Evolutionary conservation across 371 early-diverging fungal species (phyloP).

Genomic region (Rhizopus microsporus): DNA sequence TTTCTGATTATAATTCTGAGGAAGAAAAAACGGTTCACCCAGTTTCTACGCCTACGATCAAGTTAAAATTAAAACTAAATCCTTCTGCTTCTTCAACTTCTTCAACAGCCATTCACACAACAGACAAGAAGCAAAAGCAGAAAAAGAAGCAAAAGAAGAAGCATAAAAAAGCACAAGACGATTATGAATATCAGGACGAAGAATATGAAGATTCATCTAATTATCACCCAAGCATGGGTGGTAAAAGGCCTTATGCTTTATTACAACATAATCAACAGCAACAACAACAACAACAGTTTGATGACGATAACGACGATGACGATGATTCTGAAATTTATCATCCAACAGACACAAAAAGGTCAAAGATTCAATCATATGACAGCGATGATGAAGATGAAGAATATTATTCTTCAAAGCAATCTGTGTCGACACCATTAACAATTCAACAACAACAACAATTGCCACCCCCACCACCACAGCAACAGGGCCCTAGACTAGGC

Average conservation of each 20-base stretch:
- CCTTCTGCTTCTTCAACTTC: constrained; percentile 21
- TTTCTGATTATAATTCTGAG: constrained; percentile 31
- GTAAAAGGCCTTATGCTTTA: constrained; percentile 27
- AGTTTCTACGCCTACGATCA: constrained; percentile 24
- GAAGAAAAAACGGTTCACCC: constrained; percentile 19
- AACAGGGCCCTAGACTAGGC: constrained; percentile 4
- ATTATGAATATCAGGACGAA: constrained; percentile 23
- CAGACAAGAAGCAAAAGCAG: constrained; percentile 35
- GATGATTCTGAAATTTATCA: constrained; percentile 16
- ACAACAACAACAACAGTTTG: neutral
- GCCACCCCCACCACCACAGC: neutral
- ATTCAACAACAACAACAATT: neutral
- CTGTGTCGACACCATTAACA: neutral
- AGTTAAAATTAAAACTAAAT: constrained; percentile 45
- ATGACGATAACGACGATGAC: constrained; percentile 7
- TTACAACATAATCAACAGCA: constrained; percentile 13
- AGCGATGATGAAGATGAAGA: constrained; percentile 1
- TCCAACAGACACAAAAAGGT: constrained; percentile 21
- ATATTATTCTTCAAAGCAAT: neutral
- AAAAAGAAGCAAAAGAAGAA: constrained; percentile 50
- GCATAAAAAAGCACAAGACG: constrained; percentile 30
- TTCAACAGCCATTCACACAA: constrained; percentile 2
- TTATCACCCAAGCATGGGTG: constrained; percentile 16
- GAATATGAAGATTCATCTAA: constrained; percentile 12
- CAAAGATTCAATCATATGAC: neutral